Evolutionary conservation across 169 alveolate species (phyloP).

Genomic region (Plasmodium billcollinsi): DNA sequence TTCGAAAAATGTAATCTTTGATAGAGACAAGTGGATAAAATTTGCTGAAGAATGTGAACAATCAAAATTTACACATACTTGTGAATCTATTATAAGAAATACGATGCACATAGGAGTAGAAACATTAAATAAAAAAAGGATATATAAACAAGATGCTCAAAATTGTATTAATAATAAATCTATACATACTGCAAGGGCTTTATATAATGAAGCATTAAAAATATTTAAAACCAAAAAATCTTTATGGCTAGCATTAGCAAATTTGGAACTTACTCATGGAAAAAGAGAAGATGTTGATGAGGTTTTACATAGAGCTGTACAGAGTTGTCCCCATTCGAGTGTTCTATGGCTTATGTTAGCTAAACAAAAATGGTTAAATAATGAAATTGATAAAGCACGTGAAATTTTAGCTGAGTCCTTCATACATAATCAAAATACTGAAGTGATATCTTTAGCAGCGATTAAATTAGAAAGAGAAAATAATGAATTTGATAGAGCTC

Average conservation of each 20-base stretch:
- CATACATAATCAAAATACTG: constrained; percentile 89
- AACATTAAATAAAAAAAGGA: constrained; percentile 83
- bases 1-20: constrained; percentile 88
- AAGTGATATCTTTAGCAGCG: constrained; percentile 91
- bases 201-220: constrained; percentile 90
- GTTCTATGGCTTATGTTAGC: constrained; percentile 95
- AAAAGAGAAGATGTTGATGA: constrained; percentile 87
- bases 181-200: constrained; percentile 91
- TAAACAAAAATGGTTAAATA: constrained; percentile 92
- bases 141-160: constrained; percentile 89
- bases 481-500: constrained; percentile 94
- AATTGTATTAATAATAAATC: constrained; percentile 86
- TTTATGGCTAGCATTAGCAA: constrained; percentile 96
- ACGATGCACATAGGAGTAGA: constrained; percentile 87
- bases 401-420: constrained; percentile 91
- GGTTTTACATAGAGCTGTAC: constrained; percentile 90
- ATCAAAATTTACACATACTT: constrained; percentile 88
- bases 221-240: constrained; percentile 87
- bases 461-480: constrained; percentile 94
- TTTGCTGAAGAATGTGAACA: constrained; percentile 94
- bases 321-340: constrained; percentile 93
- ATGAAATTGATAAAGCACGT: constrained; percentile 92
- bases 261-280: constrained; percentile 95
- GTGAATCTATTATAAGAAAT: constrained; percentile 91
- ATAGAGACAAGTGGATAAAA: constrained; percentile 92